Conservation (phyloP, 495 filamentous ascomycete species). For the Pyrenula aspistea region DNA sequence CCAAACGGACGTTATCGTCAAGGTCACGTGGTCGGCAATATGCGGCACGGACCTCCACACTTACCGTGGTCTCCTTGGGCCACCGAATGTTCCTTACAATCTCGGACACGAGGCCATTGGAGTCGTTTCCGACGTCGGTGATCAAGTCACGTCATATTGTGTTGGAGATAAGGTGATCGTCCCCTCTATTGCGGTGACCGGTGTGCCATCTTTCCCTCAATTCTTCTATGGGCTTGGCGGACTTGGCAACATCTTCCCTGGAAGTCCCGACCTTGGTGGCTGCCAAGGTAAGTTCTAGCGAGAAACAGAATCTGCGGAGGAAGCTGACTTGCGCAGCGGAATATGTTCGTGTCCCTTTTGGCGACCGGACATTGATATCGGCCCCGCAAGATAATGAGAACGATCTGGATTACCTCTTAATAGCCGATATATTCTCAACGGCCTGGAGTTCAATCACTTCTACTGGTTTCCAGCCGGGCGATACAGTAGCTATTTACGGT, state of each 20-base stretch:
- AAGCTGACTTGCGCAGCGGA: too few relatives aligned
- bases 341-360: constrained; percentile 21
- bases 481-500: constrained; percentile 27
- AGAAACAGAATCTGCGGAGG: too few relatives aligned
- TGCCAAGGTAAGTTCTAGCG: constrained; percentile 4
- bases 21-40: constrained; percentile 16
- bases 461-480: constrained; percentile 18
- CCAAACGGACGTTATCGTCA: constrained; percentile 16
- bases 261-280: constrained; percentile 1
- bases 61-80: constrained; percentile 8
- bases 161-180: constrained; percentile 21
- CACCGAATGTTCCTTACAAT: constrained; percentile 4
- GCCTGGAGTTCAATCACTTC: constrained; percentile 16
- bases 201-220: constrained; percentile 43
- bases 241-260: too few relatives aligned
- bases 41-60: constrained; percentile 20
- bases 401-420: constrained; percentile 20
- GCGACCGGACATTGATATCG: constrained; percentile 14
- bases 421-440: constrained; percentile 24
- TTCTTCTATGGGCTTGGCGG: constrained; percentile 15
- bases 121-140: constrained; percentile 14
- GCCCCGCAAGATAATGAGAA: constrained; percentile 10
- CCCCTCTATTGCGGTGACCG: constrained; percentile 29
- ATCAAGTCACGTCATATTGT: constrained; percentile 9
- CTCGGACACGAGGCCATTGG: constrained; percentile 27